Conservation (phyloP, 352 stramenopile genomes). For the Achlya hypogyna region DNA sequence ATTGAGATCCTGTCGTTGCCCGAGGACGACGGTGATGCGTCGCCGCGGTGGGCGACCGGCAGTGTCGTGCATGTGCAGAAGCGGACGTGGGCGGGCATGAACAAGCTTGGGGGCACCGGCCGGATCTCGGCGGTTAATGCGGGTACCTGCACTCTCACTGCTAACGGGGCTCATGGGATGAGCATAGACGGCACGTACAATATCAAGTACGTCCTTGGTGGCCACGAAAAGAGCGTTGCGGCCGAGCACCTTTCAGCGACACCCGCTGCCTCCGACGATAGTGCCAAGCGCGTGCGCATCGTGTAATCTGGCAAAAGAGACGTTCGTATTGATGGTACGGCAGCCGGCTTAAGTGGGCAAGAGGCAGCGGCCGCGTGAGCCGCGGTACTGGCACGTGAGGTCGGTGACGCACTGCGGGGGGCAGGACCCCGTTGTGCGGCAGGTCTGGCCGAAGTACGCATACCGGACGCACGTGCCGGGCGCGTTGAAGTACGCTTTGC, state of each 20-base stretch:
- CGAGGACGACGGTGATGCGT: neutral
- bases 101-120: constrained; percentile 84
- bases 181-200: constrained; percentile 37
- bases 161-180: neutral
- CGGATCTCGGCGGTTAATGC: constrained; percentile 57
- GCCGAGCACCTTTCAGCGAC: neutral
- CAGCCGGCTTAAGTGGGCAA: no score
- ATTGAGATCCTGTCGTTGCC: neutral
- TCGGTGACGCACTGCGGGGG: neutral
- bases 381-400: neutral
- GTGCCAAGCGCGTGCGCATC: neutral
- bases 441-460: neutral
- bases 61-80: constrained; percentile 74
- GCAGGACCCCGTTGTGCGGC: neutral
- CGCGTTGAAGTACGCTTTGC: neutral
- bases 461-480: neutral
- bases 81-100: constrained; percentile 86
- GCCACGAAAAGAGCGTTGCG: constrained; percentile 1
- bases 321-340: neutral
- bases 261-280: neutral
- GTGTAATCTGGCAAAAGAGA: neutral
- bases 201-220: constrained; percentile 51
- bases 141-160: constrained; percentile 21
- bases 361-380: neutral
- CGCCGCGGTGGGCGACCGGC: constrained; percentile 43